Evolutionary conservation across 176 grass and related monocot genomes (phyloP), one percentile per base, ranked within the genome.

Genomic region (Juncus inflexus): DNA sequence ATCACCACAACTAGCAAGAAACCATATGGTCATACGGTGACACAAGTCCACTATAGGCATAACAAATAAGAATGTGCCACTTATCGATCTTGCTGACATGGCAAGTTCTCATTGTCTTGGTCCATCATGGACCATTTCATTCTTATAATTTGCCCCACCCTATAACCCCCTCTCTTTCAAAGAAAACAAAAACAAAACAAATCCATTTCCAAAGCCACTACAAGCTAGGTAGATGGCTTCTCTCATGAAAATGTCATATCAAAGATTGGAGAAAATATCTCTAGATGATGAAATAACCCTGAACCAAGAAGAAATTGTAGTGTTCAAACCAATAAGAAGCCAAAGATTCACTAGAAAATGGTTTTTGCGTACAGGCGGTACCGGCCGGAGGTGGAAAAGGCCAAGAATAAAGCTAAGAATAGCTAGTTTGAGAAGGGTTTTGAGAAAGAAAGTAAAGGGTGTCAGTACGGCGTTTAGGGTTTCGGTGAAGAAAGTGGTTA

Each of bases 401-500:
- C 60, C 63, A 41, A 77, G 63, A 40, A 37, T 66, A 63, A 58
- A 69, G 38, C 67, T 95, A 39, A 80, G 80, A 77, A 76, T 79
- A 60, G 81, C 86, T 43, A 56, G 90, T 37, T 62, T 84, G 16
- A 77, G 75, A 11, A 67, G 69, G 61, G 50, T 74, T 8, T 52
- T 89, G 35, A 83, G 78, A 59, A 73, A 80, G 58, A 95, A 77
- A 70, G 82, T 74, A 15, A 79, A 35, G 11, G 70, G 61, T 4
- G 77, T 82, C 16, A 71, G 85, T 3, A 58, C 37, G 7, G 69
- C 49, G 5, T 67, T 95, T 49, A 73, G 76, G 40, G 55, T 62
- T 9, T 77, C 84, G 2, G 73, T 89, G 63, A 37, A 79, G 5
- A 91, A 65, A 77, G 92, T 86, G 64, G 76, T 83, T 63, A 60